Base-by-base conservation (phyloP, 108 stramenopile genomes). In the Stephanodiscus triporus region DNA sequence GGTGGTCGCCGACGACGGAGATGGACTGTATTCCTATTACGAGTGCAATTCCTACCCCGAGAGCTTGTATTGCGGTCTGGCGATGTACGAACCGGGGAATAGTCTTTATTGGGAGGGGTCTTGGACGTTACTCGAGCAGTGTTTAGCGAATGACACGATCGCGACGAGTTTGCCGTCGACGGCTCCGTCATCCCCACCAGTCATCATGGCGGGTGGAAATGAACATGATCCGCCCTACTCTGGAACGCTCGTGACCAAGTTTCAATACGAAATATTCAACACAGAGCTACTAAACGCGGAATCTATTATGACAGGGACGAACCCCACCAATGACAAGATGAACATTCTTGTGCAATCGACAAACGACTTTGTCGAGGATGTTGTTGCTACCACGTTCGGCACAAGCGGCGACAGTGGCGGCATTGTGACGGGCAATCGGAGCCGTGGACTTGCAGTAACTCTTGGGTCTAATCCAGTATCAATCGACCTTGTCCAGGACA, bases 21-120 rank as follows among this genome's bases (percentile, higher is more conserved):
- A n/a, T 10, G 37, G 16, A 0, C 7, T 24, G 19, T 29, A 45
- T 48, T 43, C 27, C 57, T 64, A 62, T 51, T 82, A 78, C 40
- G 42, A 73, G 50, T 82, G 81, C 58, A 51, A 68, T 20, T 43
- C 69, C 4, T 72, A 34, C 16, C 81, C 81, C 14, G 60, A 32
- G 40, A 68, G 73, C 3, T 27, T 51, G 23, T 82, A 72, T 65
- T 82, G 81, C 49, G n/a, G 42, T 8, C 76, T 73, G 19, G 43
- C 29, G 54, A 77, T 60, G 9, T 82, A 82, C 56, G 77, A 78
- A 55, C 81, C 81, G 43, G 81, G 81, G 23, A 56, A 68, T 3
- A n/a, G 56, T 38, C 32, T 49, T 22, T 27, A 32, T 29, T 82
- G 81, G 81, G 45, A 59, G 9, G 19, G 74, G 47, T 71, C 81